Evolutionary conservation across 257 asterid genomes (phyloP).

Genomic region (Paulownia fortunei): DNA sequence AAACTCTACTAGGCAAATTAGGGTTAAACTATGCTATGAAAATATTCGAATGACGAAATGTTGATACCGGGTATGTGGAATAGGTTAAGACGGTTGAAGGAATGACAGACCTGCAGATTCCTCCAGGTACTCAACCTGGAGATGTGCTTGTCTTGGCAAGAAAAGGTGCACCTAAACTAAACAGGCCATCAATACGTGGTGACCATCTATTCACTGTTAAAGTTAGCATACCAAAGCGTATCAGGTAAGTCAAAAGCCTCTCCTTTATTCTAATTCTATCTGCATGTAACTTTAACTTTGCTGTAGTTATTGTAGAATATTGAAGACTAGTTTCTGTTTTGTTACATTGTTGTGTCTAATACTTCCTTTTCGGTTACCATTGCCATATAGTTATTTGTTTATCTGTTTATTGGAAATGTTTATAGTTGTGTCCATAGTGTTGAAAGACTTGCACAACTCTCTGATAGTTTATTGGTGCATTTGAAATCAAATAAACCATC

Average conservation of each 20-base stretch:
- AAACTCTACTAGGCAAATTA: constrained; percentile 3
- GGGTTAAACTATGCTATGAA: neutral
- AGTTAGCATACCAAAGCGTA: constrained; percentile 89
- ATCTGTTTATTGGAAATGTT: constrained; percentile 3
- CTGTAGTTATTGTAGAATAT: constrained; percentile 13
- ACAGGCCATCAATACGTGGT: constrained; percentile 95
- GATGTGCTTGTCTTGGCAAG: constrained; percentile 95
- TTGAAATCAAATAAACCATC: constrained; percentile 10
- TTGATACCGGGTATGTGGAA: constrained; percentile 29
- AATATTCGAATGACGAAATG: neutral
- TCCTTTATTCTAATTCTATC: constrained; percentile 15
- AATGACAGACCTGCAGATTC: constrained; percentile 82
- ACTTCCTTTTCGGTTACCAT: neutral
- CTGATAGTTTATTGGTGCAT: neutral
- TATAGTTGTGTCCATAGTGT: constrained; percentile 1
- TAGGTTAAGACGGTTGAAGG: constrained; percentile 99
- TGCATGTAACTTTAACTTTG: constrained; percentile 22
- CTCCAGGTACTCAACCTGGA: constrained; percentile 99
- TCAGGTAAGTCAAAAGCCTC: constrained; percentile 57
- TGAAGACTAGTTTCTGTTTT: neutral
- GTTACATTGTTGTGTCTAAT: neutral
- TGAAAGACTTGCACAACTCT: neutral
- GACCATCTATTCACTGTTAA: constrained; percentile 91
- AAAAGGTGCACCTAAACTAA: constrained; percentile 95
- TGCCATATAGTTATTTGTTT: constrained; percentile 4